Conservation (phyloP, 176 grass and related monocot genomes). For the Avena insularis region DNA sequence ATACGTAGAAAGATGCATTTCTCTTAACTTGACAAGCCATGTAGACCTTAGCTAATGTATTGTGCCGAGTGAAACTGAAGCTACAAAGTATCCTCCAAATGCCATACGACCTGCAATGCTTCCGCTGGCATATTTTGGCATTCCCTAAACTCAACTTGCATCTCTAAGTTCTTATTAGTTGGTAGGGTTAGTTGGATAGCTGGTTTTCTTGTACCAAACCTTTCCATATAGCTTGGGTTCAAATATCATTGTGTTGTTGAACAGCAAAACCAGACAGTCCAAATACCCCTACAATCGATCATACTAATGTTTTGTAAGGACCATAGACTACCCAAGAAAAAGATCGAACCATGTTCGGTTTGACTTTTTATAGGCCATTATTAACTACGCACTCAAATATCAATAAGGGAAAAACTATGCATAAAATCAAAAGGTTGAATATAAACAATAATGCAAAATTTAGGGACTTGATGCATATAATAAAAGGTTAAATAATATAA, state of each 20-base stretch:
- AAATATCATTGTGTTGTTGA: slow-evolving; percentile 8
- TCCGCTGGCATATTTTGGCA: slow-evolving; percentile 25
- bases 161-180: background rate
- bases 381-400: slow-evolving; percentile 5
- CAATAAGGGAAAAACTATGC: background rate
- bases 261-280: slow-evolving; percentile 18
- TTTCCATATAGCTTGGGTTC: slow-evolving; percentile 4
- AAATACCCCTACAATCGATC: slow-evolving; percentile 5
- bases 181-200: background rate
- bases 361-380: background rate
- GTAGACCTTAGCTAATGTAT: slow-evolving; percentile 28
- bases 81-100: background rate
- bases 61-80: background rate
- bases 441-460: slow-evolving; percentile 16
- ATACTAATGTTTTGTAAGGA: background rate
- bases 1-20: slow-evolving; percentile 20
- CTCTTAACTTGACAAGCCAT: slow-evolving; percentile 30
- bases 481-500: slow-evolving; percentile 17
- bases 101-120: background rate
- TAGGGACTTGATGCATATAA: background rate
- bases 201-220: background rate
- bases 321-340: background rate
- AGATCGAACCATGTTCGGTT: background rate
- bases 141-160: slow-evolving; percentile 10
- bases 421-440: background rate